Conservation (phyloP, 1,139 yeast species). For the Candida sojae region DNA sequence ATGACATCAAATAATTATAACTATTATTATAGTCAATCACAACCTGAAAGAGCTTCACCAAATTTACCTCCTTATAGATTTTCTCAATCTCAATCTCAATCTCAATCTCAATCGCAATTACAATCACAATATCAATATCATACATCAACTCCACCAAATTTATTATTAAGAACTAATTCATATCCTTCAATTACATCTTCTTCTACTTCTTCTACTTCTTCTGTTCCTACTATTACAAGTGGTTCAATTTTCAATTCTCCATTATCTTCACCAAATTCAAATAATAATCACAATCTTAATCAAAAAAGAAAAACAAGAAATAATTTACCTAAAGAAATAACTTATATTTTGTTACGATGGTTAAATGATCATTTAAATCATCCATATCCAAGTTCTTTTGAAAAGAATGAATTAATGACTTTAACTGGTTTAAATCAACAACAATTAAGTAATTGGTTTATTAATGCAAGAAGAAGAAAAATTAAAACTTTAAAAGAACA, state of each 20-base stretch:
- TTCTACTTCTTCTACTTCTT: slow-evolving; percentile 1
- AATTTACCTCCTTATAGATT: slow-evolving; percentile 2
- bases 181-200: slow-evolving; percentile 4
- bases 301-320: slow-evolving; percentile 56
- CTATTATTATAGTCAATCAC: slow-evolving; percentile 6
- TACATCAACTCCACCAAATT: slow-evolving; percentile 3
- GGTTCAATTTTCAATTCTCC: slow-evolving; percentile 3
- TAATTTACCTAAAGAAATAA: slow-evolving; percentile 87
- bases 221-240: neutral
- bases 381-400: slow-evolving; percentile 93
- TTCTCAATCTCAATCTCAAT: neutral
- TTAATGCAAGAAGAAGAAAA: slow-evolving; percentile 89
- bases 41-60: slow-evolving; percentile 7
- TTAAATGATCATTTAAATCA: slow-evolving; percentile 80
- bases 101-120: slow-evolving; percentile 3
- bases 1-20: slow-evolving; percentile 3
- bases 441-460: slow-evolving; percentile 95
- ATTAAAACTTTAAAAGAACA: slow-evolving; percentile 53
- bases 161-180: slow-evolving; percentile 1
- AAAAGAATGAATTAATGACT: slow-evolving; percentile 75
- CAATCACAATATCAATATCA: slow-evolving; percentile 8
- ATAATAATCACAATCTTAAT: slow-evolving; percentile 1
- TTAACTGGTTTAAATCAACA: slow-evolving; percentile 88
- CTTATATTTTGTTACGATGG: slow-evolving; percentile 82
- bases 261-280: slow-evolving; percentile 1